phyloP scores from a whole-genome alignment of 306 rosid genomes.

The Casuarina equisetifolia region DNA sequence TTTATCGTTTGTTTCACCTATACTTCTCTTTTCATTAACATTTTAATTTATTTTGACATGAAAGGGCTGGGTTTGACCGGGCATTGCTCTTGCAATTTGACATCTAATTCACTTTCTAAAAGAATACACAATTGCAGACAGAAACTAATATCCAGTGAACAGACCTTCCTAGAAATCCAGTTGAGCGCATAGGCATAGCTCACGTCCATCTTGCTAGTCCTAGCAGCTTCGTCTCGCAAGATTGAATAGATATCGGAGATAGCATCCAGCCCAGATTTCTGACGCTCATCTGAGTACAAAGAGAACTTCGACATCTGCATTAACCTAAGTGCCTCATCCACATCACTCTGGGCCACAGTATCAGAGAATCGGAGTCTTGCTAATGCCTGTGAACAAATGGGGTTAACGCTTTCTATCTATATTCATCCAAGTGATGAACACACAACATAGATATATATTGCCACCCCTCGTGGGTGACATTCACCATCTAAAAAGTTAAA shows the following conservation, averaged over 20 bases:
- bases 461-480: neutral
- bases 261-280: conserved; percentile 91
- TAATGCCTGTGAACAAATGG: conserved; percentile 59
- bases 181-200: conserved; percentile 89
- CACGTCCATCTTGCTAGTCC: conserved; percentile 65
- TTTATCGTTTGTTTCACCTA: neutral
- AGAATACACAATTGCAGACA: conserved; percentile 9
- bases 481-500: neutral
- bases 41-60: neutral
- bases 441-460: neutral
- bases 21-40: neutral
- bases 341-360: conserved; percentile 93
- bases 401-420: neutral
- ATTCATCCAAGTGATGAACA: neutral
- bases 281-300: conserved; percentile 90
- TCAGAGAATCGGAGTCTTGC: conserved; percentile 92
- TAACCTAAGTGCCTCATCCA: conserved; percentile 91
- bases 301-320: conserved; percentile 99
- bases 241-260: conserved; percentile 94
- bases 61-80: neutral
- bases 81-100: neutral
- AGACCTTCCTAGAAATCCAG: conserved; percentile 97
- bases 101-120: neutral
- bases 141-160: conserved; percentile 17
- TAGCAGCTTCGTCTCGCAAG: conserved; percentile 90